These are phyloP conservation scores for Coemansia sp. DNA, from an alignment of 192 early-diverging fungal genomes.

Conservation along the genomic window DNA sequence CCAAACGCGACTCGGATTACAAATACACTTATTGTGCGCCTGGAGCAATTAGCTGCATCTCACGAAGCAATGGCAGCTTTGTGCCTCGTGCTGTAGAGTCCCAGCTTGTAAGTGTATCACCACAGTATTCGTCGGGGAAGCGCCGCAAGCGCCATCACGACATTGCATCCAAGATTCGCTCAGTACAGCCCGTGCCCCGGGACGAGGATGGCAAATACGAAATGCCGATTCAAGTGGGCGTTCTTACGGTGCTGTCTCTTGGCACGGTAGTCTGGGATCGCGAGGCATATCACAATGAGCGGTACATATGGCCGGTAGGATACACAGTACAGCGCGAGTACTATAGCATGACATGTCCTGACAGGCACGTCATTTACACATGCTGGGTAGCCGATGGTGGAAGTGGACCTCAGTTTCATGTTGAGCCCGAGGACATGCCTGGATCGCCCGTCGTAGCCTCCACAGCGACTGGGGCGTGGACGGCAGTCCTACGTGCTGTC, in stretches of 20 bases:
- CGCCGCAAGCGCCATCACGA: constrained; percentile 45
- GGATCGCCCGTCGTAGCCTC: constrained; percentile 64
- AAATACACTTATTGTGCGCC: neutral
- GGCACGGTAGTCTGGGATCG: constrained; percentile 76
- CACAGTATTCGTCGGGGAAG: constrained; percentile 9
- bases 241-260: constrained; percentile 68
- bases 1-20: neutral
- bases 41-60: neutral
- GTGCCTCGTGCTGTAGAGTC: neutral
- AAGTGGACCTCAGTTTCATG: constrained; percentile 75
- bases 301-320: constrained; percentile 91
- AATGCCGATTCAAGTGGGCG: constrained; percentile 76
- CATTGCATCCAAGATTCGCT: constrained; percentile 40
- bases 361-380: constrained; percentile 59
- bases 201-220: constrained; percentile 68
- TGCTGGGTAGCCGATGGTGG: constrained; percentile 74
- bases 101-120: neutral
- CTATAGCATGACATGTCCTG: constrained; percentile 68
- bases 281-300: constrained; percentile 79
- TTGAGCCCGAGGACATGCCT: constrained; percentile 78
- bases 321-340: constrained; percentile 71
- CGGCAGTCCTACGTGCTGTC: constrained; percentile 69
- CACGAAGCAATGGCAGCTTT: neutral
- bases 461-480: constrained; percentile 91
- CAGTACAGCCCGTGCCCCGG: constrained; percentile 43